Base-by-base conservation (phyloP, 495 filamentous ascomycete genomes). In the Penicillium pulvis region DNA sequence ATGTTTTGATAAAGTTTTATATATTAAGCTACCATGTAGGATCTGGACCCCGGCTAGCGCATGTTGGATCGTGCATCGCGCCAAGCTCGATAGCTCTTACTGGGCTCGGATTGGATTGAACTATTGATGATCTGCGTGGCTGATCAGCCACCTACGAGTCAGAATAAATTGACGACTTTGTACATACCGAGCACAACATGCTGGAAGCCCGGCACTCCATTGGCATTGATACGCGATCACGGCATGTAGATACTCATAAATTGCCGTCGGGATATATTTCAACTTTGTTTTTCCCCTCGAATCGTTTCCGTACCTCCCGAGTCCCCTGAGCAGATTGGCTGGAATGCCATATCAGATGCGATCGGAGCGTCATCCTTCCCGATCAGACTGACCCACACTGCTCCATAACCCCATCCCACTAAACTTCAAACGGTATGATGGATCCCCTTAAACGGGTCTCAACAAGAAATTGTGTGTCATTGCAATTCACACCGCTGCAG, bases 341-440 rank as follows among this genome's bases (percentile, higher is more conserved):
- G 33, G 33, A 36, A 16, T 17, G 12, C 12, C 45, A 39, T 62
- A 60, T 56, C 53, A 50, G 48, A 63, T 49, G 55, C 28, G 58
- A 61, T 61, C 62, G 24, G 16, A 58, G 55, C 45, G 24, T 47
- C 23, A 46, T 23, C 53, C 43, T 61, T 61, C 58, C 61, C 33
- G 58, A 58, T 57, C n/a, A 11, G 35, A 31, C 30, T 41, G 56
- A 59, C 31, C 45, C 54, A 44, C 57, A 11, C 19, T 3, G 6
- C 43, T 12, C 43, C 42, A 20, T 20, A 6, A 4, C 7, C 42
- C 42, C 19, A 20, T 44, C n/a, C 16, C 42, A 10, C 42, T 19
- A 19, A 23, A 44, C 42, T 20, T n/a, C 39, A 36, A 36, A 6
- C 33, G 33, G 33, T 36, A 41, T n/a, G n/a, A 39, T 39, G 30